A percentile compares a stretch with the other conserved stretches of the same genome.
Evolutionary conservation across 2,329 filamentous ascomycete species (phyloP).

Genomic region (Ophiostoma populinum): DNA sequence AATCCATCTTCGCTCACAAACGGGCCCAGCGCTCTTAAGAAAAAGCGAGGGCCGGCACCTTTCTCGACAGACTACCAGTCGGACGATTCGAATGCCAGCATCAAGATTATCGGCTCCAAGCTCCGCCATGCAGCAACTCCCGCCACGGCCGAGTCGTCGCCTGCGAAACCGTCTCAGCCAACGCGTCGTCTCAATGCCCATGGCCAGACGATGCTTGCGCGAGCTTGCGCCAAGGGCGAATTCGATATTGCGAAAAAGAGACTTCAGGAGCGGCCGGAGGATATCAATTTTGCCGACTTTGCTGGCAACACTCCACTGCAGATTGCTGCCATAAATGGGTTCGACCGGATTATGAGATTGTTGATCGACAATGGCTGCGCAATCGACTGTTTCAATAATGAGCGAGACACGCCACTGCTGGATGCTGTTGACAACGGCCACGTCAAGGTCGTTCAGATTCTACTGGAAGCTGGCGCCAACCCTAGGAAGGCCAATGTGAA

Average conservation of each 20-base stretch:
- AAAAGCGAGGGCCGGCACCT: constrained; percentile 42
- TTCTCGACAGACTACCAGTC: constrained; percentile 49
- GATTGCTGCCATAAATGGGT: constrained; percentile 77
- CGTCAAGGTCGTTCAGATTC: constrained; percentile 66
- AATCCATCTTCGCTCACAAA: constrained; percentile 40
- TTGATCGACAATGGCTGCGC: constrained; percentile 73
- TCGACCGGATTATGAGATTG: constrained; percentile 71
- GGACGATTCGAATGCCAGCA: constrained; percentile 45
- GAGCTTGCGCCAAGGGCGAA: constrained; percentile 74
- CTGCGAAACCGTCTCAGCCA: constrained; percentile 52
- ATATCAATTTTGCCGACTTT: constrained; percentile 79
- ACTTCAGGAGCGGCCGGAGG: constrained; percentile 63
- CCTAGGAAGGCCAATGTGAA: constrained; percentile 82
- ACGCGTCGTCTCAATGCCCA: constrained; percentile 84
- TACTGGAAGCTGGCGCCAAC: constrained; percentile 78
- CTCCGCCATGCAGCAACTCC: constrained; percentile 38
- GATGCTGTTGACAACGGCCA: constrained; percentile 96
- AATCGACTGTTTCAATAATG: constrained; percentile 60
- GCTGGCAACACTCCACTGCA: constrained; percentile 94
- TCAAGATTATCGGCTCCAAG: constrained; percentile 40
- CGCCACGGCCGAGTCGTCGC: constrained; percentile 41
- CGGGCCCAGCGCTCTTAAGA: constrained; percentile 40
- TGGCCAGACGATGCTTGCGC: constrained; percentile 77
- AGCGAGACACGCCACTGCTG: constrained; percentile 83
- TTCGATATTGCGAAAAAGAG: constrained; percentile 61